A percentile compares a stretch with the other conserved stretches of the same genome.
Evolutionary conservation across 306 rosid species (phyloP).

Genomic region (Lablab purpureus): DNA sequence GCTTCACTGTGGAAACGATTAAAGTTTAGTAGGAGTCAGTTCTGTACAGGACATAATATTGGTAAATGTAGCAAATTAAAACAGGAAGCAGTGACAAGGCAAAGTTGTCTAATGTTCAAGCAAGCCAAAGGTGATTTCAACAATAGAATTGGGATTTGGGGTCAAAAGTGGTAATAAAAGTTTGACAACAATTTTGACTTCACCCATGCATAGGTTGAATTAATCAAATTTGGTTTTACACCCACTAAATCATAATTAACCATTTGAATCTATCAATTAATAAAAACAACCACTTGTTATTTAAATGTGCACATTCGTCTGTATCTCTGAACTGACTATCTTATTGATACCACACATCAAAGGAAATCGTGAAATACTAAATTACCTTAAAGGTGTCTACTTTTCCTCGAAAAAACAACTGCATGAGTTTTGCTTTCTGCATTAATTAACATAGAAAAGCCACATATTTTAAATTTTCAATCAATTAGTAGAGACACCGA

Average conservation of each 20-base stretch:
- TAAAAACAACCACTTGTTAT: background rate
- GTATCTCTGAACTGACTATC: background rate
- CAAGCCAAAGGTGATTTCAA: constrained; percentile 17
- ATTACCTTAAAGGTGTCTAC: background rate
- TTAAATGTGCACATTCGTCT: background rate
- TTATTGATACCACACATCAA: background rate
- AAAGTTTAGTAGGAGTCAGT: background rate
- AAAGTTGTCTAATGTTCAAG: constrained; percentile 5
- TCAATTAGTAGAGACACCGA: background rate
- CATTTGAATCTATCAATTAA: background rate
- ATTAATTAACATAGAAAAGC: constrained; percentile 9
- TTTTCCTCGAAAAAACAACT: constrained; percentile 1
- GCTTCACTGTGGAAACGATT: background rate
- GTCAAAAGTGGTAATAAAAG: background rate
- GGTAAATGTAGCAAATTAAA: background rate
- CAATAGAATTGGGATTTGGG: background rate
- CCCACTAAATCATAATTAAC: background rate
- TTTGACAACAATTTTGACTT: background rate
- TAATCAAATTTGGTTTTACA: constrained; percentile 6
- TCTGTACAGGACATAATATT: constrained; percentile 6
- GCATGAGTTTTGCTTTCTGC: background rate
- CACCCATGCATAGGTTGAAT: background rate
- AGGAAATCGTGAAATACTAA: constrained; percentile 1
- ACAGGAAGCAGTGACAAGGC: background rate
- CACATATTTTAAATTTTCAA: background rate